Evolutionary conservation across 2,329 filamentous ascomycete species (phyloP).

Genomic region (Paraconiothyrium brasiliense): DNA sequence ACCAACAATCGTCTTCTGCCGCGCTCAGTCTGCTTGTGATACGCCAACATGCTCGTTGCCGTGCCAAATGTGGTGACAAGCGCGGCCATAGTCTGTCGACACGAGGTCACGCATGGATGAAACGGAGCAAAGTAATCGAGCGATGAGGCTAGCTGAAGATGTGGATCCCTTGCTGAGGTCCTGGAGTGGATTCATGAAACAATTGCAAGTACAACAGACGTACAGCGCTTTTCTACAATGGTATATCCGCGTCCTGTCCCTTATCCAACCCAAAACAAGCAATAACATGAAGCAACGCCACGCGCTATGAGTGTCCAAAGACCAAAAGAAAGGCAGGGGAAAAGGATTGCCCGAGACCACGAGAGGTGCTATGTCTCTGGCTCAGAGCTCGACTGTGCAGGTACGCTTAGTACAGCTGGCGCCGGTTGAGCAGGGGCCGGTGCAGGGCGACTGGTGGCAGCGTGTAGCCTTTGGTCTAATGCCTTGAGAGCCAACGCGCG

Average conservation of each 20-base stretch:
- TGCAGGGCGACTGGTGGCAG: conserved; percentile 68
- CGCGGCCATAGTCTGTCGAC: not conserved
- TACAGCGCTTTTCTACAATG: conserved; percentile 14
- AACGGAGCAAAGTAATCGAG: not conserved
- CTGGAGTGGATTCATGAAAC: conserved; percentile 2
- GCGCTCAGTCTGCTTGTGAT: not conserved
- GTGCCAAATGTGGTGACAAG: conserved; percentile 3
- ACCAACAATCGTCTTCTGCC: not conserved
- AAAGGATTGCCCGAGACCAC: not conserved
- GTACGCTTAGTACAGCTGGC: conserved; percentile 45
- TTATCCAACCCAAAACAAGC: conserved; percentile 4
- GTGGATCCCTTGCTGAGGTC: not conserved
- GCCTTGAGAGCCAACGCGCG: conserved; percentile 90
- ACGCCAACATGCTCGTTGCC: not conserved
- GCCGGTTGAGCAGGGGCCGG: conserved; percentile 54
- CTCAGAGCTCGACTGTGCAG: conserved; percentile 48
- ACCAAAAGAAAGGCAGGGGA: conserved; percentile 1
- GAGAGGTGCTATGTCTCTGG: conserved; percentile 1
- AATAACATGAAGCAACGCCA: conserved; percentile 14
- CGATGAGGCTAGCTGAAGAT: not conserved
- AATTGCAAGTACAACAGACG: conserved; percentile 12
- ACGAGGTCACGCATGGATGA: not conserved
- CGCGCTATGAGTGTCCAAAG: conserved; percentile 19
- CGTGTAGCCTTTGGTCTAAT: conserved; percentile 88
- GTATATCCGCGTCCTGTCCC: conserved; percentile 18